phyloP scores from a whole-genome alignment of 78 protist species.

The Cyanophora paradoxa region DNA sequence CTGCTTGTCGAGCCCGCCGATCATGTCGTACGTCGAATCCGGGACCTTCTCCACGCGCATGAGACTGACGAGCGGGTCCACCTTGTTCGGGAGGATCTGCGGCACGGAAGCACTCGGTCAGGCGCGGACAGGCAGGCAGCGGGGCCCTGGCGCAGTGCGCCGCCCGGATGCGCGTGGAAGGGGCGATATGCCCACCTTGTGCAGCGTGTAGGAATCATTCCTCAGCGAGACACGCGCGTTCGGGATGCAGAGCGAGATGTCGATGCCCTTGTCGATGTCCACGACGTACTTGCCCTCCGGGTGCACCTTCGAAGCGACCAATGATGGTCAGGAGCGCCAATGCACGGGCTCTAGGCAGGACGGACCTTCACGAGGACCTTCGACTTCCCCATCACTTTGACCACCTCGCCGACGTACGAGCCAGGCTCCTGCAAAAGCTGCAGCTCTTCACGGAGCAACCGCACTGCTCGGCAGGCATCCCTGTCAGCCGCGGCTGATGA shows the following conservation, averaged over 20 bases:
- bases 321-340: neutral
- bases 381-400: conserved; percentile 89
- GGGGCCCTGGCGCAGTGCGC: neutral
- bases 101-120: neutral
- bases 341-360: neutral
- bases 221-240: conserved; percentile 35
- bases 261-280: conserved; percentile 86
- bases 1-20: conserved; percentile 99
- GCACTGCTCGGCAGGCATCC: too few relatives aligned
- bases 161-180: neutral
- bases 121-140: neutral
- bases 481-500: too few relatives aligned
- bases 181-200: conserved; percentile 46
- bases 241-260: conserved; percentile 64
- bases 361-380: conserved; percentile 57
- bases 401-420: conserved; percentile 96
- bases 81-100: conserved; percentile 85
- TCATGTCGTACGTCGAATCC: conserved; percentile 97
- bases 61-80: conserved; percentile 91
- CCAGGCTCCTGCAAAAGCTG: conserved; percentile 85
- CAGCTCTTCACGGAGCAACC: conserved; percentile 92
- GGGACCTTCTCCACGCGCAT: conserved; percentile 98
- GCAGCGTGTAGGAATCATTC: conserved; percentile 73
- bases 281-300: conserved; percentile 98
- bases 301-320: conserved; percentile 46